These are phyloP conservation scores for Eucalyptus regnans DNA, from an alignment of 345 rosid genomes.

Conservation along the genomic window DNA sequence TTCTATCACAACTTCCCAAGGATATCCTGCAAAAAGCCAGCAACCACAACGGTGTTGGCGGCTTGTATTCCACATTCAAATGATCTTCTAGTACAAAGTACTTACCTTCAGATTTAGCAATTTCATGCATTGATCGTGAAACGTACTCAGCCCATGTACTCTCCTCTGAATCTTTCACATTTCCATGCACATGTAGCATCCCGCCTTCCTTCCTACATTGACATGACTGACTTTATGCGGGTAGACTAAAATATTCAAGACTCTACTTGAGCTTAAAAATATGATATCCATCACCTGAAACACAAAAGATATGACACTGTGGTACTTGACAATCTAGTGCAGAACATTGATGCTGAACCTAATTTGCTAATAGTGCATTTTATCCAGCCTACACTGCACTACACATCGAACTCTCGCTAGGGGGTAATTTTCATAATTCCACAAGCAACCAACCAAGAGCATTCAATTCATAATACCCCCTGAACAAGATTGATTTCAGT, in stretches of 20 bases:
- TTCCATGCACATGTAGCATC: slow-evolving; percentile 74
- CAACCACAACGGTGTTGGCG: background rate
- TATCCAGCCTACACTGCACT: background rate
- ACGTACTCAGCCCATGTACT: slow-evolving; percentile 45
- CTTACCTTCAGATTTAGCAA: slow-evolving; percentile 68
- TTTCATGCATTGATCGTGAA: slow-evolving; percentile 32
- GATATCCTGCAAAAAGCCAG: slow-evolving; percentile 32
- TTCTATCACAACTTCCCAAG: slow-evolving; percentile 62
- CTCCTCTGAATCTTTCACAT: slow-evolving; percentile 71
- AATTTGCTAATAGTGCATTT: background rate
- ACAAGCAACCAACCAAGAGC: background rate
- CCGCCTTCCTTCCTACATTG: slow-evolving; percentile 77
- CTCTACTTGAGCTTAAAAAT: background rate
- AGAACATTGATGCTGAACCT: background rate
- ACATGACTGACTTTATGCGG: background rate
- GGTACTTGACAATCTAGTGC: background rate
- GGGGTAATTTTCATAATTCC: background rate
- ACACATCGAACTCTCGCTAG: background rate
- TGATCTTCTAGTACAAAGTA: background rate
- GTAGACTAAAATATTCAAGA: background rate
- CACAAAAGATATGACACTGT: background rate
- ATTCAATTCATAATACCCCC: background rate
- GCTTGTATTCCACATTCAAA: background rate
- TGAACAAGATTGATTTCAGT: background rate
- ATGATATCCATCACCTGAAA: background rate